Evolutionary conservation across 169 alveolate species (phyloP), one percentile per base, ranked within the genome.

Genomic region (Theileria orientalis): DNA sequence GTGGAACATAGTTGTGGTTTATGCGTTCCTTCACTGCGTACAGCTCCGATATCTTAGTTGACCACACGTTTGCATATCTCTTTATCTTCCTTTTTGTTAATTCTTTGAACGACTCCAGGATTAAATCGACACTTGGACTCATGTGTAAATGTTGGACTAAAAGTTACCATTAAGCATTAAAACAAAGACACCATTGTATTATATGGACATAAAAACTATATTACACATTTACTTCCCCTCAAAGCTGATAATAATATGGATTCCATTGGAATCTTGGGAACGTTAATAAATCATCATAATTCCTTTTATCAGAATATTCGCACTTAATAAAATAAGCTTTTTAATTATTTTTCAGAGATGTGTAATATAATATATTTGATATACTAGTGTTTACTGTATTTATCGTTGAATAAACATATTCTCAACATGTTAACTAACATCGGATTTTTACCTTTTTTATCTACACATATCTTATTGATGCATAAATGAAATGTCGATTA

Each of bases 31-130:
- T 30, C 3, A 74, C 35, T 52, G 32, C 7, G 40, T 54, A 63
- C 0, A 79, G 11, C 11, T 71, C 78, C 23, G 51, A 54, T 7
- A 79, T 46, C 21, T 69, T n/a, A 19, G 76, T 25, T 19, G 47
- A 40, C 87, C 82, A 79, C 0, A 79, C 52, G 33, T 49, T 69
- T 16, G 87, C 82, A 13, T 74, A 57, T 8, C 87, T 74, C 67
- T 79, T 79, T 9, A 79, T 75, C 69, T 70, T 79, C 73, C 83
- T 13, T 44, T 79, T 79, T 2, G 87, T 56, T 3, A 79, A 52
- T 35, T 79, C 87, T 9, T 57, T 66, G 5, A 79, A 57, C 40
- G 87, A 79, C 29, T 54, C 33, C 13, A 77, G 33, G 30, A 77
- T 35, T 21, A 74, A 47, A 5, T 77, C 80, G 23, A 77, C 5